These are phyloP conservation scores for Sporisorium iseilematis-ciliati DNA, from an alignment of 1,284 basidiomycete genomes.

Conservation along the genomic window DNA sequence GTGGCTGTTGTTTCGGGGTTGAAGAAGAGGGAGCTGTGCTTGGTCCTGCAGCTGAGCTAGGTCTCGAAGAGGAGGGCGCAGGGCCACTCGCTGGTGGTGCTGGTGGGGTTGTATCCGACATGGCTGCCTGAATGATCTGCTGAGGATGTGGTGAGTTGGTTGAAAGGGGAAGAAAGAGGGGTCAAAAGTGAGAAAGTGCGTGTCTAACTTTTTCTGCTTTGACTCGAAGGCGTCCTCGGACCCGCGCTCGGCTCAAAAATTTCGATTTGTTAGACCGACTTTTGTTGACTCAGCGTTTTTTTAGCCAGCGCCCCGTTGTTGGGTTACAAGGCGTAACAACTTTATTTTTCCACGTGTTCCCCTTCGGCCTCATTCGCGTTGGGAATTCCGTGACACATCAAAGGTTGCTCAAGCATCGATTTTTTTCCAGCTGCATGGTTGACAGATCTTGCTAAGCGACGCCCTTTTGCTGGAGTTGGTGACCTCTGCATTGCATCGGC, in stretches of 20 bases:
- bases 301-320: too few relatives aligned
- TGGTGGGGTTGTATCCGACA: slow-evolving; percentile 14
- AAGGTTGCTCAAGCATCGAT: too few relatives aligned
- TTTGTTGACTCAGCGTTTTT: too few relatives aligned
- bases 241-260: not conserved
- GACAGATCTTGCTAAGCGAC: slow-evolving; percentile 1
- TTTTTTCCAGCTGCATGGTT: not conserved
- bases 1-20: slow-evolving; percentile 3
- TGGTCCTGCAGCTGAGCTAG: slow-evolving; percentile 25
- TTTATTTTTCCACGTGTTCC: too few relatives aligned
- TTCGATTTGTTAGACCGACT: slow-evolving; percentile 1
- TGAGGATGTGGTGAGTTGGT: not conserved
- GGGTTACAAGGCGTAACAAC: too few relatives aligned
- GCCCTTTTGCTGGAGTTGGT: not conserved
- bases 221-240: not conserved
- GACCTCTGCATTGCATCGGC: not conserved
- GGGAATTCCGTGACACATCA: not conserved
- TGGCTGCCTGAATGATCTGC: not conserved
- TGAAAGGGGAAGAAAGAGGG: not conserved
- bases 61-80: slow-evolving; percentile 7
- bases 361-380: too few relatives aligned
- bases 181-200: not conserved
- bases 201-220: not conserved
- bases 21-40: slow-evolving; percentile 10
- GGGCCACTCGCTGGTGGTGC: slow-evolving; percentile 3